Evolutionary conservation across 345 rosid species (phyloP).

Genomic region (Eutrema yunnanense): DNA sequence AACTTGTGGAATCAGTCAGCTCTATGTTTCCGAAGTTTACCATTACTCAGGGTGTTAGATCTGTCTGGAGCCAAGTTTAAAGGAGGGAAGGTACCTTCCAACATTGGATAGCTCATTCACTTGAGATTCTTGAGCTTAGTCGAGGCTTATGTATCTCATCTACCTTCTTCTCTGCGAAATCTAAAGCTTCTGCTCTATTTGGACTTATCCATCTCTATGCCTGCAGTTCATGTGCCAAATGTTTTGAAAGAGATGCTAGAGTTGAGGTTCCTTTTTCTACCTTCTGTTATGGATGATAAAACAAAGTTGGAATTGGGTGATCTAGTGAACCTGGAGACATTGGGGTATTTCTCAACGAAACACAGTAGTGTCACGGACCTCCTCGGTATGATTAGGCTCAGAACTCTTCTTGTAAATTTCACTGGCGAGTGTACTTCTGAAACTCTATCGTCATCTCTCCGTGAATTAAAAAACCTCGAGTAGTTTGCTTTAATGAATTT

Average conservation of each 20-base stretch:
- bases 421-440: too few relatives aligned
- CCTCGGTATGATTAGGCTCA: too few relatives aligned
- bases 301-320: neutral
- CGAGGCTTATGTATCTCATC: neutral
- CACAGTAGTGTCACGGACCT: too few relatives aligned
- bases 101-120: slow-evolving; percentile 27
- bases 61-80: neutral
- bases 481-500: too few relatives aligned
- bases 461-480: too few relatives aligned
- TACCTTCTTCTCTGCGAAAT: too few relatives aligned
- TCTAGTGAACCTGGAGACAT: neutral
- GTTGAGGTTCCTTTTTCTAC: neutral
- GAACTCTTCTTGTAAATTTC: too few relatives aligned
- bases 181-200: too few relatives aligned
- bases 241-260: neutral
- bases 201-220: neutral
- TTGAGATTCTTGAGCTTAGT: slow-evolving; percentile 2
- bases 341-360: neutral
- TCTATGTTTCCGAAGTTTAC: neutral
- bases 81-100: slow-evolving; percentile 14
- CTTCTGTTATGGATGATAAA: neutral
- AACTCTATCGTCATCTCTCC: too few relatives aligned
- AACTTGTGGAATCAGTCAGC: neutral
- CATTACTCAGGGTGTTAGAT: slow-evolving; percentile 1
- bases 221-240: neutral